Base-by-base conservation (phyloP, 2,329 filamentous ascomycete species). In the Beauveria sp. region DNA sequence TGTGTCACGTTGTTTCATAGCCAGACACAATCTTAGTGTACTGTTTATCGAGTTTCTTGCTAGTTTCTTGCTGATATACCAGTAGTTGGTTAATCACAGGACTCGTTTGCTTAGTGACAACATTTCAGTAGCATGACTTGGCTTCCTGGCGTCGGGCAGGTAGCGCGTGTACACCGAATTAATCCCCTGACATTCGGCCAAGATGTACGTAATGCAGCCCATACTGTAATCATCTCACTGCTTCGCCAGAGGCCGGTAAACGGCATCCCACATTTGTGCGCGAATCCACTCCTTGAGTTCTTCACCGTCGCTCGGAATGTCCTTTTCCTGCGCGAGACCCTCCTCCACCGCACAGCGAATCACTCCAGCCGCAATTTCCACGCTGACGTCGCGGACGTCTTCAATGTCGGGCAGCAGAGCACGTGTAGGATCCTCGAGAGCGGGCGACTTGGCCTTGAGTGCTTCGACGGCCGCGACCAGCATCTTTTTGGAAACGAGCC, bases 191-290 rank as follows among this genome's bases (percentile, higher is more conserved):
- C 30, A 14, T 5, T 1, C 12, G 1, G 2, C 12, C 12, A 34
- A 34, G 30, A 34, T 14, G 30, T 12, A 34, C 30, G 12, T 34
- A 34, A 34, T 14, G 30, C 12, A 14, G 30, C 30, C 30, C 30
- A 14, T 34, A 12, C 5, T 34, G 30, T 34, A 2, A 34, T 8
- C 20, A 14, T 5, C 5, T 46, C 12, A 55, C 40, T 46, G 26
- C n/a, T 47, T 34, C 16, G 12, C 81, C 66, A 91, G 70, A 1
- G 84, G 82, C 28, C 88, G 74, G 70, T 93, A 93, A 54, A 79
- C 79, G 0, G 89, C 81, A 64, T 88, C 78, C 90, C 89, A 93
- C 89, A 93, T 93, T 77, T 92, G 89, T 74, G 86, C 86, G 28
- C 80, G 72, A 63, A 93, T 86, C 89, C 89, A 93, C 62, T 82